Base-by-base conservation (phyloP, 2,329 filamentous ascomycete species). In the Diaporthe sp. region DNA sequence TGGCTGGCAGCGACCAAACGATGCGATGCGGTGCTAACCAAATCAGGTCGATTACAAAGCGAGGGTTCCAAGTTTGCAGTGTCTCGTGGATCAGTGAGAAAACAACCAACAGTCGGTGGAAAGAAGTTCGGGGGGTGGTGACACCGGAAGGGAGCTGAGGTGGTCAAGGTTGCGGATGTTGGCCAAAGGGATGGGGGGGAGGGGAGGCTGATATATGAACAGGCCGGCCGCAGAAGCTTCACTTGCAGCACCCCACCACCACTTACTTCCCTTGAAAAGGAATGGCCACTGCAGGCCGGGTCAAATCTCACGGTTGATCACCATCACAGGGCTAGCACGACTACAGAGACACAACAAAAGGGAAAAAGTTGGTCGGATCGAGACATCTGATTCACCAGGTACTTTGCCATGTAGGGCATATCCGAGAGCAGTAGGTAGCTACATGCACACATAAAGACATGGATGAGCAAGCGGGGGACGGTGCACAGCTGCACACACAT, bases 31-130 rank as follows among this genome's bases (percentile, higher is more conserved):
- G 64, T 35, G 55, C 42, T 60, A 74, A 50, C 71, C 54, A 66
- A 30, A 35, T 50, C 33, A 52, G 58, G 68, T 33, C 10, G 69
- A 74, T 74, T 54, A 75, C 74, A 73, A 75, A 75, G 74, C 74
- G 74, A 75, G 45, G 54, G 74, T 70, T 70, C 58, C 57, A 42
- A 58, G 68, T 28, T 9, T 50, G 45, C 64, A 38, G 33, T 19
- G 28, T 22, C 38, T 33, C 33, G 73, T 47, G 47, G 40, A 25
- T 33, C 35, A 28, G 33, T 35, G 17, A 28, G 25, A 55, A 55
- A 38, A 47, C 58, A 66, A 72, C 12, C 47, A 68, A 40, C 33
- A 57, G 50, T 55, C 33, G 42, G 40, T 72, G 45, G 28, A 19
- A 50, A 17, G 58, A 52, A 50, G n/a, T 35, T 35, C n/a, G n/a